These are phyloP conservation scores for Eragrostis nindensis DNA, from an alignment of 176 grass and related monocot species.

Conservation along the genomic window DNA sequence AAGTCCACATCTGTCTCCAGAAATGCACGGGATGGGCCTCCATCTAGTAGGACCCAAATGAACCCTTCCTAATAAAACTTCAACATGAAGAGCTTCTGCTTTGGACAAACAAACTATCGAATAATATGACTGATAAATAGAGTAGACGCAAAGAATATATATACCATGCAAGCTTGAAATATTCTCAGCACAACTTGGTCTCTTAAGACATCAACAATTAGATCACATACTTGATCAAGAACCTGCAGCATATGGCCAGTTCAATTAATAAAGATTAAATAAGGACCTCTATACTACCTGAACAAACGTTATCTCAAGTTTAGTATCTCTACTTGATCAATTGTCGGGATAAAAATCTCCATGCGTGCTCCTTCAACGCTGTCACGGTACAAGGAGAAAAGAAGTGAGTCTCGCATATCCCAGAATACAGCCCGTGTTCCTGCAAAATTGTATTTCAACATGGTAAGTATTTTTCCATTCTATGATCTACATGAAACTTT, in stretches of 20 bases:
- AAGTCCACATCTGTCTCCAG: conserved; percentile 69
- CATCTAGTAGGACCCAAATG: conserved; percentile 87
- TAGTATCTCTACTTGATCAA: conserved; percentile 69
- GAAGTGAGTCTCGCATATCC: conserved; percentile 79
- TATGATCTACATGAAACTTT: not conserved
- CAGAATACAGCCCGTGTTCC: conserved; percentile 77
- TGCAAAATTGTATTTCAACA: conserved; percentile 47
- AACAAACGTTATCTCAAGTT: conserved; percentile 38
- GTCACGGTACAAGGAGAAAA: conserved; percentile 78
- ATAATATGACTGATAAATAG: conserved; percentile 16
- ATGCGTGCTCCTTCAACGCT: conserved; percentile 68
- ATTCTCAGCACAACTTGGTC: conserved; percentile 85
- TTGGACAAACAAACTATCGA: conserved; percentile 32
- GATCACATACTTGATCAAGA: conserved; percentile 86
- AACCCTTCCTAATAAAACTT: conserved; percentile 65
- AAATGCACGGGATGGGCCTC: conserved; percentile 84
- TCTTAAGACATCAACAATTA: conserved; percentile 77
- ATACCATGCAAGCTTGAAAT: conserved; percentile 90
- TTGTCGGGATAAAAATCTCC: conserved; percentile 67
- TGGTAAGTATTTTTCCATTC: conserved; percentile 1
- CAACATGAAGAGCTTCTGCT: conserved; percentile 26
- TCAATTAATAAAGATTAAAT: conserved; percentile 33
- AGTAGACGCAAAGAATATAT: conserved; percentile 11
- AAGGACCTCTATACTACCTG: conserved; percentile 10
- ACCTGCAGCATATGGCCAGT: conserved; percentile 54